Conservation (phyloP, 2,329 filamentous ascomycete species). For the Epichloe coenophiala region DNA sequence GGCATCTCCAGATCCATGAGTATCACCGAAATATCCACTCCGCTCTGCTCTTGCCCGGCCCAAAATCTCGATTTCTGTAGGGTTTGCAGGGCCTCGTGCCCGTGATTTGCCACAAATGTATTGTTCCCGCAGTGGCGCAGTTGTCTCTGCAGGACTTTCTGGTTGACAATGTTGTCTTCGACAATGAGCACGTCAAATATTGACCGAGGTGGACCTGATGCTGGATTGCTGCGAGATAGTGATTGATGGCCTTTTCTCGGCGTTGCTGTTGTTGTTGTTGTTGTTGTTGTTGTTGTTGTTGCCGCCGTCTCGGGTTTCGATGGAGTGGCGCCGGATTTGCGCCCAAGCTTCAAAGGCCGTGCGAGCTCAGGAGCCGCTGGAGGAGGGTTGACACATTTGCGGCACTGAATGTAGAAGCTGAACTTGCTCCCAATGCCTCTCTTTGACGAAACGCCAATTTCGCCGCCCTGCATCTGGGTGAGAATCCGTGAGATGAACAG, state of each 20-base stretch:
- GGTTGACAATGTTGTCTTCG: constrained; percentile 56
- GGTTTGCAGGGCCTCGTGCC: constrained; percentile 46
- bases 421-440: constrained; percentile 60
- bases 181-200: constrained; percentile 48
- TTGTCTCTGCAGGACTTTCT: constrained; percentile 48
- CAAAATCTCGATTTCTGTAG: constrained; percentile 43
- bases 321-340: constrained; percentile 10
- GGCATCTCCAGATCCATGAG: constrained; percentile 79
- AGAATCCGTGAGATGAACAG: constrained; percentile 66
- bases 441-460: constrained; percentile 58
- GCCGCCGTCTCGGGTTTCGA: constrained; percentile 7
- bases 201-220: constrained; percentile 12
- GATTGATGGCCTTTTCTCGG: constrained; percentile 1
- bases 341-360: constrained; percentile 21
- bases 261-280: not conserved
- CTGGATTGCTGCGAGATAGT: not conserved
- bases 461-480: constrained; percentile 64
- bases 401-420: constrained; percentile 61
- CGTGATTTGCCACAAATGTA: constrained; percentile 51
- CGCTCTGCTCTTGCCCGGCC: constrained; percentile 31
- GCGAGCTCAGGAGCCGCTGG: constrained; percentile 24
- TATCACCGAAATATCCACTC: constrained; percentile 49
- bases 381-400: constrained; percentile 34
- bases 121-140: constrained; percentile 47
- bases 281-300: not conserved